Base-by-base conservation (phyloP, 2,329 filamentous ascomycete species). In the Aspergillus sp. region DNA sequence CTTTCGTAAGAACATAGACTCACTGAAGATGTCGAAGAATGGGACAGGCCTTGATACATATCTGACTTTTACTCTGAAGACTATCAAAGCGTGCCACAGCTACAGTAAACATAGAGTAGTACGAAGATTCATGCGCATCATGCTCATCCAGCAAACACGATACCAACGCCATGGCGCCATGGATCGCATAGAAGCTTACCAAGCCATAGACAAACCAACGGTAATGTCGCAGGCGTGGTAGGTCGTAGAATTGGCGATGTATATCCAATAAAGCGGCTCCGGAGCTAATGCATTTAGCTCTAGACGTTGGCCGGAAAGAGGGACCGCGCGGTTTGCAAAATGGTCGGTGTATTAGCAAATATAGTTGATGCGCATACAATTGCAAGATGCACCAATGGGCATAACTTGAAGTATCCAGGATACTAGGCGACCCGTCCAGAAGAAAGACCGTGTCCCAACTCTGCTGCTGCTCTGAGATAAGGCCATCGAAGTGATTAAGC, bases 381-480 rank as follows among this genome's bases (percentile, higher is more conserved):
- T 65, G 59, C 12, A 66, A 46, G 44, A 65, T 54, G 37, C 60
- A 60, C 49, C 60, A 56, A 47, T 64, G 53, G 3, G 59, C 61
- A 37, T 61, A 60, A 23, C 52, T 52, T 4, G 48, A 46, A 9
- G 56, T 39, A 20, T 58, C 54, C 9, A 60, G 47, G 15, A 60
- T 42, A 22, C 45, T 56, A 2, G 53, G 53, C 2, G 27, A 38
- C 4, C 55, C 55, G 25, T 56, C 46, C 4, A 54, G 12, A 9
- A 59, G 15, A 23, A 45, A 60, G 0, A 37, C 48, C 0, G 47
- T 45, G 23, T 57, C 53, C 58, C 58, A 60, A 30, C 53, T 47
- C 2, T 41, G 13, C 43, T 58, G 50, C 41, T 61, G 52, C 13
- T 50, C 47, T 6, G 51, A 47, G 22, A 60, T 49, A 13, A 43